Base-by-base conservation (phyloP, 768 basidiomycete genomes). In the Chalciporus sphaerocephalus region DNA sequence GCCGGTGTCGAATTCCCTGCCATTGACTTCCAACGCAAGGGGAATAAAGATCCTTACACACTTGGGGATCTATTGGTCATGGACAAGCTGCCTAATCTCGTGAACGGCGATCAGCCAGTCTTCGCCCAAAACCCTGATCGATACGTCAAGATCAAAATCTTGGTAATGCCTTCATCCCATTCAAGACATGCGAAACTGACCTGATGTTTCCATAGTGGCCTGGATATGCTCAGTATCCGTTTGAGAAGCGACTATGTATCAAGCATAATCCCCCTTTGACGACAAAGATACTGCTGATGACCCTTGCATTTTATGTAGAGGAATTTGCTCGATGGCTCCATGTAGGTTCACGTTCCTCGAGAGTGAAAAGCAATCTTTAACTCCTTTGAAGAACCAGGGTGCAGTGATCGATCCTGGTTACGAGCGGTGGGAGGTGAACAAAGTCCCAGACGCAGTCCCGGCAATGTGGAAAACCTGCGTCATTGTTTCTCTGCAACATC, bases 141-240 rank as follows among this genome's bases (percentile, higher is more conserved):
- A 13, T 58, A 62, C 45, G 53, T 71, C n/a, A 70, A 62, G 49
- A 30, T 74, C 40, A 58, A 60, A 46, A 47, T 73, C 24, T 48
- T 62, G 28, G 74, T 75, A 50, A 38, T 65, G 39, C 3, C 17
- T 2, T 15, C 15, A 1, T 41, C 12, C 32, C 15, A 38, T 18
- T 28, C n/a, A 5, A 38, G 6, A 18, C 5, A 24, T 4, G 21
- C 36, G 4, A 17, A 22, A 25, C 53, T 52, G 25, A 52, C 47
- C 30, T 15, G 6, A 10, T 6, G 4, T 6, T 17, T 13, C 18
- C 13, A 38, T 45, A 76, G 76, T 78, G 75, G 76, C 74, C 76
- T 6, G 76, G 76, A 1, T 77, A 77, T 57, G 60, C 61, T 17
- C 40, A 49, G n/a, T 54, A 65, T 38, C 63, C 69, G 0, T 60